Evolutionary conservation across 1,284 basidiomycete genomes (phyloP), one percentile per base, ranked within the genome.

Genomic region (Melampsora larici-populina): DNA sequence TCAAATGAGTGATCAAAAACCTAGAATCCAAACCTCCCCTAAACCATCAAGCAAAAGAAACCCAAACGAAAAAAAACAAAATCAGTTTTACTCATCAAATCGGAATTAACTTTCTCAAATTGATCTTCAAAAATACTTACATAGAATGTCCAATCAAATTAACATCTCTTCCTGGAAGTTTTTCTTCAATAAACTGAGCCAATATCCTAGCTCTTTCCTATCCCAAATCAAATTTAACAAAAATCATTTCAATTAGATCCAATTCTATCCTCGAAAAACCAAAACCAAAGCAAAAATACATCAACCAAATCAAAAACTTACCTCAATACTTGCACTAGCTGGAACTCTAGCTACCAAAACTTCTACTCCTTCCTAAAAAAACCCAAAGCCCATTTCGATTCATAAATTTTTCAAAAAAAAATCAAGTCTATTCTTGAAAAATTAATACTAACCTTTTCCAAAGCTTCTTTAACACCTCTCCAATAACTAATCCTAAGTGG

Each of bases 61-160:
- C 21, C n/a, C 46, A 33, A 18, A 13, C 5, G 29, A 11, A 66
- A 13, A 43, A 24, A 13, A 13, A 3, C 6, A 68, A 48, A 40
- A 18, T 21, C 13, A 68, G 31, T n/a, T 29, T 36, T 1, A 40
- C 9, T n/a, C 18, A 48, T 24, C 21, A 48, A 68, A 43, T 18
- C 8, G n/a, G n/a, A n/a, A n/a, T n/a, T n/a, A n/a, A n/a, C n/a
- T n/a, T n/a, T n/a, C n/a, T n/a, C n/a, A n/a, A n/a, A n/a, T n/a
- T n/a, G 64, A 58, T 43, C 80, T 86, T 76, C n/a, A n/a, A n/a
- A n/a, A n/a, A n/a, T n/a, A n/a, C n/a, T 81, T 91, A 91, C 94
- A 96, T 97, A 81, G 90, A 92, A 82, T 97, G 94, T n/a, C 91
- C 93, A 70, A 97, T 91, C 65, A 98, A 87, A 84, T 97, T 96